A percentile compares a stretch with the other conserved stretches of the same genome.
phyloP scores from a whole-genome alignment of 352 stramenopile species.

The Phytophthora chlamydospora region DNA sequence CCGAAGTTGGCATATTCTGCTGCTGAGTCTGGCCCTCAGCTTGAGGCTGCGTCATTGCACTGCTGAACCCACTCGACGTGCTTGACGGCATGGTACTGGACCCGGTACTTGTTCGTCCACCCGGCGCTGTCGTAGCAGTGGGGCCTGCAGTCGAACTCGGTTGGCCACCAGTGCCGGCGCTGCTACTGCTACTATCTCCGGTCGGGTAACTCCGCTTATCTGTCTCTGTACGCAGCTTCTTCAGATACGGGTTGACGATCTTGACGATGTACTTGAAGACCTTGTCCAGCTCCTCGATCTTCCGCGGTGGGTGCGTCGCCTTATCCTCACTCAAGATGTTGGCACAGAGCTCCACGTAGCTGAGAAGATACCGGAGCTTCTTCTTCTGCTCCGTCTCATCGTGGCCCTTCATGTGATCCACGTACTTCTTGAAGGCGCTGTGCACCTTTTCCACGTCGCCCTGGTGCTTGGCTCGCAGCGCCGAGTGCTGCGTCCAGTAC shows the following conservation, averaged over 20 bases:
- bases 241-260: conserved; percentile 88
- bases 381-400: conserved; percentile 90
- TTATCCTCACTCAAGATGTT: conserved; percentile 82
- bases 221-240: conserved; percentile 87
- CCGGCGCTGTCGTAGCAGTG: conserved; percentile 9
- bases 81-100: conserved; percentile 15
- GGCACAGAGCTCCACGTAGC: conserved; percentile 84
- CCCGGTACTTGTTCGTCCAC: conserved; percentile 15
- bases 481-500: conserved; percentile 82
- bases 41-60: conserved; percentile 31
- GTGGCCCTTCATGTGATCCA: conserved; percentile 89
- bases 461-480: conserved; percentile 80
- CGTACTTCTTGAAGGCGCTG: conserved; percentile 88
- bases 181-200: conserved; percentile 21
- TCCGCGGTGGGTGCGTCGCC: conserved; percentile 66
- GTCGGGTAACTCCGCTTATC: conserved; percentile 60
- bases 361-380: conserved; percentile 84
- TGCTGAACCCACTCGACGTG: conserved; percentile 27
- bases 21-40: conserved; percentile 24
- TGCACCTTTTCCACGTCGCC: conserved; percentile 86
- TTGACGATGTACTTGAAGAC: conserved; percentile 92
- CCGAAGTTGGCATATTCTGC: conserved; percentile 15
- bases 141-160: conserved; percentile 16
- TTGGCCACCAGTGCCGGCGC: conserved; percentile 9
- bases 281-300: conserved; percentile 86